Evolutionary conservation across 2,329 filamentous ascomycete genomes (phyloP), one percentile per base, ranked within the genome.

Genomic region (Colletotrichum tanaceti): DNA sequence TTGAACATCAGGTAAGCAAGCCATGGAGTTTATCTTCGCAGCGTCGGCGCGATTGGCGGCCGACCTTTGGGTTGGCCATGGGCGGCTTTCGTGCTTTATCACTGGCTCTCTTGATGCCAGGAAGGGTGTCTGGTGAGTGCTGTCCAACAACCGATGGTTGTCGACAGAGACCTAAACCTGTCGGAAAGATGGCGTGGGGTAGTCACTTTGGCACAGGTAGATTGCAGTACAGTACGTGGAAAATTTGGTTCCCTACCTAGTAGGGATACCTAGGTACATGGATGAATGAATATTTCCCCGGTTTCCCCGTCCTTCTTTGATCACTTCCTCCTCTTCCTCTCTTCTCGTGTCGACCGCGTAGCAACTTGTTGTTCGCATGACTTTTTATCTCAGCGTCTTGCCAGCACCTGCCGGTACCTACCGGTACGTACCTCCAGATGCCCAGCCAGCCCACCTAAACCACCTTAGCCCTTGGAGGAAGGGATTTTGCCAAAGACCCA

Each of bases 1-100:
- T 53, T 61, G 39, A 44, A 28, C 22, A 53, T 53, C 32, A 55
- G 20, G 52, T 55, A 55, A 55, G 32, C 32, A 35, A 55, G 38
- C 38, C 41, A 59, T 52, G n/a, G 22, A 35, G n/a, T 32, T 50
- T n/a, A 52, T 43, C 5, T 52, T 35, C 6, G 24, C 58, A 54
- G 47, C 16, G 20, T 44, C 44, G 47, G 43, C 44, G 20, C 14
- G 35, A 14, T 22, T 22, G 22, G 57, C 43, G 9, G 16, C 60
- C 20, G 18, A 39, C 11, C 52, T 50, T 54, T 16, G 28, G 20
- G 50, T 38, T 55, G 54, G 43, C 20, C 32, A 3, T n/a, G 46
- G 65, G 65, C 65, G 62, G 62, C 55, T 68, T 68, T 65, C 61
- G 62, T 39, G 62, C 47, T 39, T 57, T 68, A 39, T 28, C 28